Percentiles rank a stretch among this genome's conserved stretches.
Conservation (phyloP, 768 basidiomycete genomes). For the Megacollybia marginata region DNA sequence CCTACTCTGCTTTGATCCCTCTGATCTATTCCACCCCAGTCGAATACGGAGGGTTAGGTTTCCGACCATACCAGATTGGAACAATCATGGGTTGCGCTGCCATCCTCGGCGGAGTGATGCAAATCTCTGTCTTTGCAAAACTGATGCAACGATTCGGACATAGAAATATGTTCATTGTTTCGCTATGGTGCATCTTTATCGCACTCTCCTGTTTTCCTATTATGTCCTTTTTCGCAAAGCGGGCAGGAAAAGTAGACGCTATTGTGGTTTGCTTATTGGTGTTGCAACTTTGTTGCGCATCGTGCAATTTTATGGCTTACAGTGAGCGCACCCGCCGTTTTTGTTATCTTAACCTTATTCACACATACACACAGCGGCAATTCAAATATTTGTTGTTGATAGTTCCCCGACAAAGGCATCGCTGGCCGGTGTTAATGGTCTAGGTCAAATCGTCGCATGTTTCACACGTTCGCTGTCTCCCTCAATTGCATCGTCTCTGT, state of each 20-base stretch:
- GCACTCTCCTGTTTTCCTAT: neutral
- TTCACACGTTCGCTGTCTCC: conserved; percentile 37
- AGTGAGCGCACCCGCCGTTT: neutral
- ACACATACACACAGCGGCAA: neutral
- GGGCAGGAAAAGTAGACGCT: neutral
- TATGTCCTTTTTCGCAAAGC: neutral
- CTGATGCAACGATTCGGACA: conserved; percentile 41
- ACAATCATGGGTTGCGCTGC: conserved; percentile 43
- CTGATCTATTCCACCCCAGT: conserved; percentile 42
- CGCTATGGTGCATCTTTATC: neutral
- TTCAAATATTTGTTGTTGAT: neutral
- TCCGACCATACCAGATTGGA: conserved; percentile 46
- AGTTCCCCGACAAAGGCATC: conserved; percentile 43
- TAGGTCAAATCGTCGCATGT: conserved; percentile 22
- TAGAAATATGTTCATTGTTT: conserved; percentile 21
- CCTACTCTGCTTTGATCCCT: conserved; percentile 19
- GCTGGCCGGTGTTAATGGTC: conserved; percentile 42
- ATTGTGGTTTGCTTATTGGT: neutral
- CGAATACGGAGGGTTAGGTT: conserved; percentile 46
- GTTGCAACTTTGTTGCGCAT: neutral
- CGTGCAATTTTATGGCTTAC: neutral
- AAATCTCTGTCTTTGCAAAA: conserved; percentile 38
- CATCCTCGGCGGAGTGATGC: conserved; percentile 43
- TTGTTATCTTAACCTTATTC: neutral
- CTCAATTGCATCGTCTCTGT: conserved; percentile 37